These are phyloP conservation scores for Cyclostephanos tholiformis DNA, from an alignment of 108 stramenopile genomes.

Conservation along the genomic window DNA sequence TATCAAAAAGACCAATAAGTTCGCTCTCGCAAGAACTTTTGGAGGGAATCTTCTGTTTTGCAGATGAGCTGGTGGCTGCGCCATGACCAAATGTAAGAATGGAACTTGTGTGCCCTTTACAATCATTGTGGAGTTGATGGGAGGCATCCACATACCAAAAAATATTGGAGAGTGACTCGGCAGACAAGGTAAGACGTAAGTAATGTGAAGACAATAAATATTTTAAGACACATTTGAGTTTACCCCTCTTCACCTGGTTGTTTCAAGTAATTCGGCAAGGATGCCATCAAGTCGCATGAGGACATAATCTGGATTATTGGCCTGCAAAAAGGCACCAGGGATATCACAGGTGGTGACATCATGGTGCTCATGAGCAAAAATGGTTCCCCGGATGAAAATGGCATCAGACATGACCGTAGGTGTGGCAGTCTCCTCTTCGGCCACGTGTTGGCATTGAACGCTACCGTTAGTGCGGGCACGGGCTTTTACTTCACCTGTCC, in stretches of 20 bases:
- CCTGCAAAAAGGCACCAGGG: constrained; percentile 43
- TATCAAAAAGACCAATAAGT: too few relatives aligned
- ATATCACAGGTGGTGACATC: constrained; percentile 38
- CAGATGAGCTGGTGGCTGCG: too few relatives aligned
- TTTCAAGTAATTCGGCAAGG: too few relatives aligned
- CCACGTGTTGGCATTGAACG: neutral
- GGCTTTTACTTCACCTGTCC: constrained; percentile 27
- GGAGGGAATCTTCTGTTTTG: too few relatives aligned
- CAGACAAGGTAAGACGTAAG: neutral
- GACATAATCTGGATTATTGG: constrained; percentile 30
- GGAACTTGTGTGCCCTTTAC: too few relatives aligned
- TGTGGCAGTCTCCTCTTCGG: constrained; percentile 16
- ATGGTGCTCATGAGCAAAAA: constrained; percentile 37
- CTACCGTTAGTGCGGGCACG: too few relatives aligned
- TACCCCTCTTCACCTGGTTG: too few relatives aligned
- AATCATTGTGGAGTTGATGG: constrained; percentile 35
- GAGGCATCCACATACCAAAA: constrained; percentile 38
- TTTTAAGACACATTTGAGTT: too few relatives aligned
- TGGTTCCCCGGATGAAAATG: neutral
- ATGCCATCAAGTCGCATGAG: too few relatives aligned
- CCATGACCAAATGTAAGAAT: too few relatives aligned
- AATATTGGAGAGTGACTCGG: neutral
- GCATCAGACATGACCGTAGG: constrained; percentile 3
- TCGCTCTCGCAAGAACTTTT: too few relatives aligned
- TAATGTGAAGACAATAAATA: neutral